A percentile compares a stretch with the other conserved stretches of the same genome.
These are phyloP conservation scores for Grifola frondosa DNA, from an alignment of 1,284 basidiomycete genomes.

Conservation along the genomic window DNA sequence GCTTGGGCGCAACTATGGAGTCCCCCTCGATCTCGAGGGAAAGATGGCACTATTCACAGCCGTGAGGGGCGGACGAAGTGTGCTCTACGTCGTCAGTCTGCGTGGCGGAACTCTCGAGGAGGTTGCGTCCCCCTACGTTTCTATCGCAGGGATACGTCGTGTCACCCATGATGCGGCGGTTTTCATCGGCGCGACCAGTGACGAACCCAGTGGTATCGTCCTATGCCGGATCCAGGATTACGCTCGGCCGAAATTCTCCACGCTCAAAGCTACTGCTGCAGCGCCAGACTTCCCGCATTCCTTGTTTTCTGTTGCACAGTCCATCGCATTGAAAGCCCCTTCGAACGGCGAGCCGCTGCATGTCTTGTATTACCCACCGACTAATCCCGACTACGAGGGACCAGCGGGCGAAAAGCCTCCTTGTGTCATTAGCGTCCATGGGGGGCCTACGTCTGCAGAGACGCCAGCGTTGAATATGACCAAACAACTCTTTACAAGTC, in stretches of 20 bases:
- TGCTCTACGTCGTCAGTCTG: slow-evolving; percentile 50
- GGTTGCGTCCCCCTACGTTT: slow-evolving; percentile 47
- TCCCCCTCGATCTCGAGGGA: slow-evolving; percentile 44
- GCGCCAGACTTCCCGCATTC: slow-evolving; percentile 26
- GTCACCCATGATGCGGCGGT: slow-evolving; percentile 39
- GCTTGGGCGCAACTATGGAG: slow-evolving; percentile 51
- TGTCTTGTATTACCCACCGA: slow-evolving; percentile 61
- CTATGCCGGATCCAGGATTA: slow-evolving; percentile 33
- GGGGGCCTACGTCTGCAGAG: slow-evolving; percentile 58
- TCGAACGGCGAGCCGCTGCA: slow-evolving; percentile 45
- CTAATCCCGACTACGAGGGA: slow-evolving; percentile 56
- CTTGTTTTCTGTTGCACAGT: slow-evolving; percentile 46
- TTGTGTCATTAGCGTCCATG: slow-evolving; percentile 61
- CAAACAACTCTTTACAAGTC: slow-evolving; percentile 64
- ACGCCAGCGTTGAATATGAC: slow-evolving; percentile 49
- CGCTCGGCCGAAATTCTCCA: slow-evolving; percentile 28
- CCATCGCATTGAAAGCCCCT: slow-evolving; percentile 42
- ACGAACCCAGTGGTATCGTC: slow-evolving; percentile 41
- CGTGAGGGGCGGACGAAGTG: slow-evolving; percentile 46
- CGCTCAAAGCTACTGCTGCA: slow-evolving; percentile 29
- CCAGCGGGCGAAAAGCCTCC: slow-evolving; percentile 59
- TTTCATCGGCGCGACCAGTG: slow-evolving; percentile 46
- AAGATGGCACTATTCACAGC: slow-evolving; percentile 47
- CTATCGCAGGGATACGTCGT: slow-evolving; percentile 40
- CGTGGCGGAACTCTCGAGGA: slow-evolving; percentile 30